Evolutionary conservation across 2,329 filamentous ascomycete genomes (phyloP).

Genomic region (Acrocalymma vagum): DNA sequence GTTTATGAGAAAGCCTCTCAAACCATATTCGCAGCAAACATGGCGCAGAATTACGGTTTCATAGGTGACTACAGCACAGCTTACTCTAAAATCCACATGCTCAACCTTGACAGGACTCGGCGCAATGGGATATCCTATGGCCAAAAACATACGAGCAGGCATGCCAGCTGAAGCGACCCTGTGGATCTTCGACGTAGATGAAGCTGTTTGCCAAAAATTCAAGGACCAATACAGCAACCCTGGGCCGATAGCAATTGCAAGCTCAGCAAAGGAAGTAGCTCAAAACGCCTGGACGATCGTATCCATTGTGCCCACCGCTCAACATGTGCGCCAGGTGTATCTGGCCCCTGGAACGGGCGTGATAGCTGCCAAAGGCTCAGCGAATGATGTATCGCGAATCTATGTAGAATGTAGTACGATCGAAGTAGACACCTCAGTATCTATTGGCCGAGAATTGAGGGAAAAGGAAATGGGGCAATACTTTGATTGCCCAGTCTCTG

Average conservation of each 20-base stretch:
- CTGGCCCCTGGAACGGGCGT: background rate
- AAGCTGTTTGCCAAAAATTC: conserved; percentile 2
- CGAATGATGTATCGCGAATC: background rate
- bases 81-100: background rate
- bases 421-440: background rate
- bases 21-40: too few species aligned
- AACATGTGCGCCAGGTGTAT: conserved; percentile 2
- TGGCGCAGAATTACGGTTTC: background rate
- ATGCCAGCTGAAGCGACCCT: background rate
- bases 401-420: conserved; percentile 4
- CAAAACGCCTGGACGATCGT: conserved; percentile 1
- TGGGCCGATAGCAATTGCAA: conserved; percentile 2
- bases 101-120: conserved; percentile 1
- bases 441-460: too few species aligned
- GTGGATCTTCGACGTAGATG: too few species aligned
- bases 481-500: conserved; percentile 2
- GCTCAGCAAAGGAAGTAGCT: conserved; percentile 1
- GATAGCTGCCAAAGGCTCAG: background rate
- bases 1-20: too few species aligned
- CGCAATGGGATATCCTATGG: conserved; percentile 5
- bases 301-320: conserved; percentile 1
- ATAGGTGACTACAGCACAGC: background rate
- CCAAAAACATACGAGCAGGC: background rate
- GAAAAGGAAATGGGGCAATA: background rate
- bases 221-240: background rate